Percentiles rank a stretch among this genome's conserved stretches.
These are phyloP conservation scores for Coffea humblotiana DNA, from an alignment of 305 asterid species.

Conservation along the genomic window DNA sequence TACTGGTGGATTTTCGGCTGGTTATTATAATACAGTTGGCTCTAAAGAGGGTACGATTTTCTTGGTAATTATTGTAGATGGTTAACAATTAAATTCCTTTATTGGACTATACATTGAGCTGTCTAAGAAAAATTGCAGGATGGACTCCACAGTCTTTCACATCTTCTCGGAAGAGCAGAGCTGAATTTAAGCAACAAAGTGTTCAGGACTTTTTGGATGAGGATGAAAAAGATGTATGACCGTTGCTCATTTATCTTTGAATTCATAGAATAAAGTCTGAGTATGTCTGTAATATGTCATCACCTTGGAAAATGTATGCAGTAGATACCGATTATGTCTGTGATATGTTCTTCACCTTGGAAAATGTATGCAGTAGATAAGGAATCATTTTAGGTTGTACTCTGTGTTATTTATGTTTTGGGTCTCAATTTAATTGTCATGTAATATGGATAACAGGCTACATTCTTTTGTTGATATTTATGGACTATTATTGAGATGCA, in stretches of 20 bases:
- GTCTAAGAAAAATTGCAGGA: constrained; percentile 45
- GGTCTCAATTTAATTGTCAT: neutral
- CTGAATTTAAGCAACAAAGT: constrained; percentile 67
- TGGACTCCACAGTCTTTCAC: constrained; percentile 90
- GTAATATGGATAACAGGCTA: neutral
- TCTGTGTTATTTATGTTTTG: neutral
- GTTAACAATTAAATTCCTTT: neutral
- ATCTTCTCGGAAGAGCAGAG: constrained; percentile 83
- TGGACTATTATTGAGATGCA: neutral
- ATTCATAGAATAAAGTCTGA: neutral
- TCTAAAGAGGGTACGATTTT: constrained; percentile 77
- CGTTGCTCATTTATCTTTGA: constrained; percentile 5
- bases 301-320: neutral
- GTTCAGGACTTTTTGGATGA: constrained; percentile 81
- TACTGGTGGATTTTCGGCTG: constrained; percentile 92
- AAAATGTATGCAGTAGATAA: neutral
- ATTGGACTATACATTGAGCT: neutral
- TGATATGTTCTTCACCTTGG: neutral
- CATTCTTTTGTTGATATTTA: neutral
- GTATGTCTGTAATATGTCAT: neutral
- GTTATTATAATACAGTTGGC: constrained; percentile 87
- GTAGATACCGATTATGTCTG: neutral
- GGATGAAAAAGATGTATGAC: constrained; percentile 84
- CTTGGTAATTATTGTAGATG: constrained; percentile 8
- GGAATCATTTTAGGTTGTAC: neutral